These are phyloP conservation scores for Brasenia schreberi DNA, from an alignment of 164 flowering plant species.

Conservation along the genomic window DNA sequence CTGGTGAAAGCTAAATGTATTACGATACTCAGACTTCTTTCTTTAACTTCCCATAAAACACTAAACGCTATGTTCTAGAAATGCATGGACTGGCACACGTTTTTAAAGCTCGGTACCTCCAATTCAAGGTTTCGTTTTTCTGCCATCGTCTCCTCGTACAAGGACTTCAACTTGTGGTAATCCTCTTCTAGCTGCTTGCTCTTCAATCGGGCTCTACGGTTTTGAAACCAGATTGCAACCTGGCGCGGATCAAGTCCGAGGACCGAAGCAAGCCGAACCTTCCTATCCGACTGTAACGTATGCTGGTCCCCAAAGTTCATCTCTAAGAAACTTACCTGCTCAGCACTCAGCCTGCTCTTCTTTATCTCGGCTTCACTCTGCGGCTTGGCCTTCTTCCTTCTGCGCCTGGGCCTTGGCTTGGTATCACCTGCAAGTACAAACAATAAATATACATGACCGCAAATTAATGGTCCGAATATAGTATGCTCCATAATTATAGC, in stretches of 20 bases:
- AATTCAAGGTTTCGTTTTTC: conserved; percentile 58
- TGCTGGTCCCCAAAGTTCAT: conserved; percentile 41
- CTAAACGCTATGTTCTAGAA: no score
- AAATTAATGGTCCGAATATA: no score
- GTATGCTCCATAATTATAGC: no score
- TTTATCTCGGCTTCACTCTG: no score
- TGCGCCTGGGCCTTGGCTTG: no score
- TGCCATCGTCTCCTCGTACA: conserved; percentile 25
- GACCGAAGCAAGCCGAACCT: conserved; percentile 47
- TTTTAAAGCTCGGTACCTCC: conserved; percentile 26
- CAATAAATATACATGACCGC: no score
- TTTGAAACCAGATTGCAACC: conserved; percentile 81
- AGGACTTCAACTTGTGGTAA: conserved; percentile 26
- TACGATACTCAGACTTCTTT: no score
- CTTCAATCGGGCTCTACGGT: conserved; percentile 67
- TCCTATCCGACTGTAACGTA: conserved; percentile 53
- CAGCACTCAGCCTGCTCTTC: conserved; percentile 29
- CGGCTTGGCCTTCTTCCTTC: no score
- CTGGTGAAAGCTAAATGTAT: no score
- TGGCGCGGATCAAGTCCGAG: conserved; percentile 64
- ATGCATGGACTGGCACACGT: no score
- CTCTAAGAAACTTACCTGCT: conserved; percentile 44
- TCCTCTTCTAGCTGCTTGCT: conserved; percentile 64
- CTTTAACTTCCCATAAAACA: no score
- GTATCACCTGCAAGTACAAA: no score